Evolutionary conservation across 2,329 filamentous ascomycete genomes (phyloP), one percentile per base, ranked within the genome.

Genomic region (Tolypocladium tropicale): DNA sequence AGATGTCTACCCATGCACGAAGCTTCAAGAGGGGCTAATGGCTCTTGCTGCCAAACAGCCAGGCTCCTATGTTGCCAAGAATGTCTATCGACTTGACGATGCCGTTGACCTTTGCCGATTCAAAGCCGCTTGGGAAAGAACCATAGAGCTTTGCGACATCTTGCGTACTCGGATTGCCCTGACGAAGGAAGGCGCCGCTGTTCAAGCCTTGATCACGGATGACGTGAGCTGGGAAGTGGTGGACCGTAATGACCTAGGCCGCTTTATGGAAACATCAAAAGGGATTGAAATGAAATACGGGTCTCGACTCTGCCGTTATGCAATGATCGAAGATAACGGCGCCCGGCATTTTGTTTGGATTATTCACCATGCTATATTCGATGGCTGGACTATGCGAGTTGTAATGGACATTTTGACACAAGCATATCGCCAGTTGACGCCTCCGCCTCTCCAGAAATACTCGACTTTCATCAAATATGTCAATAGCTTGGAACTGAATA

Each of bases 321-420:
- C 53, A 16, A 18, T 54, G 16, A 25, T 49, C 21, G n/a, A n/a
- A 23, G 11, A 43, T 25, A 10, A 49, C 2, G 30, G 21, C 9
- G 30, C 33, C 4, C 10, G 23, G 2, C 64, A 48, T 10, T 63
- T 68, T 18, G 57, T 65, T 4, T 64, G 62, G 56, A 62, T 62
- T 4, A 57, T 58, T 2, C 66, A 68, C 32, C 67, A 68, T 33
- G 58, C 65, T 2, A 32, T 67, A 1, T 64, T 66, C 30, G 66
- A 68, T 43, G 66, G 65, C 6, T 66, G 62, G 62, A 62, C 61
- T 7, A n/a, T 60, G 48, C 37, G 36, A 10, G 49, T 62, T 0
- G 54, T 62, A 16, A 21, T 59, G 21, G 43, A 48, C 14, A 33
- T 34, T 0, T 36, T 64, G 6, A 39, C 53, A 16, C 46, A 53